Conservation (phyloP, 2,329 filamentous ascomycete species). For the Leptographium flavum region DNA sequence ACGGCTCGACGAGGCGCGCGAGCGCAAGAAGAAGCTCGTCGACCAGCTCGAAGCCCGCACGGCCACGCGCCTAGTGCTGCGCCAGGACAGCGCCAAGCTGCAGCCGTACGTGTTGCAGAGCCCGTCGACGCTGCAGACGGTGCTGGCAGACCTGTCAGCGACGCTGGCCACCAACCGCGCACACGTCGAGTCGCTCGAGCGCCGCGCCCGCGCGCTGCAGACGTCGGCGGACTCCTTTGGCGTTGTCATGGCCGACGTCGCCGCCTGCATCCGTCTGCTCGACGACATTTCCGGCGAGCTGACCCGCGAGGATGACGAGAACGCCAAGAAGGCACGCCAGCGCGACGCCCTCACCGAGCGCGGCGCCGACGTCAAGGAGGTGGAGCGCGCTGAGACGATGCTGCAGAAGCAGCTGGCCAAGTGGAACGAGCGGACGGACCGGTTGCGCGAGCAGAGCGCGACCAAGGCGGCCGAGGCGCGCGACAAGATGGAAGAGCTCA, state of each 20-base stretch:
- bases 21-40: constrained; percentile 65
- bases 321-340: constrained; percentile 64
- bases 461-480: constrained; percentile 72
- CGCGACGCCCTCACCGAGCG: constrained; percentile 77
- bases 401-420: constrained; percentile 72
- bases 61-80: constrained; percentile 51
- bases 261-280: constrained; percentile 74
- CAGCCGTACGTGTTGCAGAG: constrained; percentile 86
- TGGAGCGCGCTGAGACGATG: constrained; percentile 75
- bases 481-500: constrained; percentile 79
- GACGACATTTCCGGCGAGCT: constrained; percentile 79
- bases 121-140: constrained; percentile 67
- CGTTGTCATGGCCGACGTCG: constrained; percentile 72
- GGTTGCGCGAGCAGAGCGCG: constrained; percentile 64
- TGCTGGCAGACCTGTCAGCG: constrained; percentile 67
- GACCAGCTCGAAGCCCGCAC: constrained; percentile 57
- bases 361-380: constrained; percentile 78
- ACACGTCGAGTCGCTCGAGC: constrained; percentile 78
- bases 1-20: constrained; percentile 69
- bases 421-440: constrained; percentile 76
- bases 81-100: constrained; percentile 78
- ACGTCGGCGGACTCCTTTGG: constrained; percentile 84
- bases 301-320: constrained; percentile 81
- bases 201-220: constrained; percentile 75
- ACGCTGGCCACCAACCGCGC: constrained; percentile 64